Evolutionary conservation across 2,329 filamentous ascomycete species (phyloP), one percentile per base, ranked within the genome.

Genomic region (Hymenoscyphus occultus): DNA sequence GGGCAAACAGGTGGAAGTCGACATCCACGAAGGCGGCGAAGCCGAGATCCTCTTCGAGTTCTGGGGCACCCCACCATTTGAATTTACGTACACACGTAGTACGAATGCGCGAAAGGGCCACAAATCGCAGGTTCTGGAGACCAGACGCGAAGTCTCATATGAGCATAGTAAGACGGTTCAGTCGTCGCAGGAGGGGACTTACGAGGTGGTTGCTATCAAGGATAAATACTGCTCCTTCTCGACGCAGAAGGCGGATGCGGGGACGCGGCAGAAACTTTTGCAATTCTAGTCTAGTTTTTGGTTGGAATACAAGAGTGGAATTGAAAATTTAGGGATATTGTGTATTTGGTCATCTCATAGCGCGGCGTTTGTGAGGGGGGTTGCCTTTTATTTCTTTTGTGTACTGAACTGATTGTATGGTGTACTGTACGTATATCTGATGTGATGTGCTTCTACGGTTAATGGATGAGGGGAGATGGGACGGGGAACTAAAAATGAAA

Each of bases 131-230:
- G 86, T 99, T 40, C 83, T 99, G 19, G 96, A 99, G 80, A 97
- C 96, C 69, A 87, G 91, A 71, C 93, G 95, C 70, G 93, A 97
- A 72, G 83, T 90, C 19, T 94, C 90, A 59, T 86, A 93, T 68
- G 92, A 96, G 73, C 85, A 92, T 76, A 88, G 81, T 73, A 93
- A 96, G 83, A 86, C 87, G 32, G 86, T 98, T 72, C 88, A 88
- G 72, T 93, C 93, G 32, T 93, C 90, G 71, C 91, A 97, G 75
- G 95, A 98, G 82, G 95, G 95, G 60, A 97, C 93, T 70, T 99
- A 99, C 75, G 95, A 99, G 80, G 94, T 99, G 19, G 91, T 98
- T 39, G 90, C 92, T 12, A 97, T 99, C 78, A 96, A 96, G 82
- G 95, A 99, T 78, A 87, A 87, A 74, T 96, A 86, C 80, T 99